phyloP scores from a whole-genome alignment of 2,329 filamentous ascomycete genomes.

The Fusarium anthophilum region DNA sequence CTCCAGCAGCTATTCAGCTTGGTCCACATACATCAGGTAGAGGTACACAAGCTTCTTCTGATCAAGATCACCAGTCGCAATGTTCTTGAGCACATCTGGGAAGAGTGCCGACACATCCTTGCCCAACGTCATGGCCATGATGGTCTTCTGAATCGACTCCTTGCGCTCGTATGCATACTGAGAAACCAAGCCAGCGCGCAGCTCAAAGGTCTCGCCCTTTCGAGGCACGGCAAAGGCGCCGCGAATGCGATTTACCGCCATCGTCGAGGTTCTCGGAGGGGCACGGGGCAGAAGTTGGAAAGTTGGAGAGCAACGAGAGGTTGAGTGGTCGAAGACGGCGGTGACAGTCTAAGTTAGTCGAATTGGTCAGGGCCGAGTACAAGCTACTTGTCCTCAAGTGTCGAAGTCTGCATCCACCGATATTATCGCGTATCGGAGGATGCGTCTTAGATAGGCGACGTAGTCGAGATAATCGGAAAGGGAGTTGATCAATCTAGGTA shows the following conservation, averaged over 20 bases:
- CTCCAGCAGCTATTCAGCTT: not conserved
- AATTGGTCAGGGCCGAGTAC: conserved; percentile 21
- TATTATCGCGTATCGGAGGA: conserved; percentile 13
- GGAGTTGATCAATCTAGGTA: conserved; percentile 25
- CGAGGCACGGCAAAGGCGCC: conserved; percentile 91
- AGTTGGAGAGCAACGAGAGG: conserved; percentile 5
- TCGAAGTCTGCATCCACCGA: conserved; percentile 33
- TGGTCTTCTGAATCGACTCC: conserved; percentile 99
- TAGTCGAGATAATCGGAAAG: conserved; percentile 24
- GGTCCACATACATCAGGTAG: conserved; percentile 84
- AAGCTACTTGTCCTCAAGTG: conserved; percentile 20
- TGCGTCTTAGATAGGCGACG: conserved; percentile 16
- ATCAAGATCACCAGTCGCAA: conserved; percentile 91
- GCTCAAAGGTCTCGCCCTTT: conserved; percentile 98
- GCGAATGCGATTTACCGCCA: conserved; percentile 96
- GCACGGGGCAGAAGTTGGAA: conserved; percentile 19
- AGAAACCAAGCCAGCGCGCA: conserved; percentile 93
- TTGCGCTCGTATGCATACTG: conserved; percentile 99
- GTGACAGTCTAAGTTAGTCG: conserved; percentile 30
- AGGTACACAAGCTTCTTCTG: conserved; percentile 99
- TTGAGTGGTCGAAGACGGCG: conserved; percentile 24
- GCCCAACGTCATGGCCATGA: conserved; percentile 99
- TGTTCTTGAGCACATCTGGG: conserved; percentile 98
- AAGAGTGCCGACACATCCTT: conserved; percentile 98
- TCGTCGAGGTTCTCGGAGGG: conserved; percentile 54